These are phyloP conservation scores for Chaetomidium leptoderma DNA, from an alignment of 495 filamentous ascomycete genomes.

Conservation along the genomic window DNA sequence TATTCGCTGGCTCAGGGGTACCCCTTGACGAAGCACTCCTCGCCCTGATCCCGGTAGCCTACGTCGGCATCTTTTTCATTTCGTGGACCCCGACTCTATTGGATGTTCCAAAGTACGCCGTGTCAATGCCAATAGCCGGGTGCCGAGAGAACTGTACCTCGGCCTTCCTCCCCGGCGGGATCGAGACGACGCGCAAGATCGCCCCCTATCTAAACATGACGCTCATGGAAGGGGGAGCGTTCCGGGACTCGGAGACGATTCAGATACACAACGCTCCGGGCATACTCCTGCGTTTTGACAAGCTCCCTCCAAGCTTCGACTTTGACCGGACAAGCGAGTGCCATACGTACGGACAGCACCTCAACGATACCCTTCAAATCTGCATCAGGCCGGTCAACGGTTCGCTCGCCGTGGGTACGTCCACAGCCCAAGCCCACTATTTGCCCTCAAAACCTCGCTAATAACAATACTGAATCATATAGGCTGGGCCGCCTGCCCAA, in stretches of 20 bases:
- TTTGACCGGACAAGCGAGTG: slow-evolving; percentile 3
- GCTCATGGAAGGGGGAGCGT: slow-evolving; percentile 1
- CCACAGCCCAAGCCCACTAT: background rate
- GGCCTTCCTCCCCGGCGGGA: slow-evolving; percentile 1
- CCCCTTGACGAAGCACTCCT: slow-evolving; percentile 5
- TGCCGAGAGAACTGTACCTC: slow-evolving; percentile 6
- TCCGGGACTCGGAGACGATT: slow-evolving; percentile 2
- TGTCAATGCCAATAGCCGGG: background rate
- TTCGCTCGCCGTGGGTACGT: slow-evolving; percentile 1
- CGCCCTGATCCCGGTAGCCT: background rate
- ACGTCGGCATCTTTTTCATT: slow-evolving; percentile 5
- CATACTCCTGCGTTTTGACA: background rate
- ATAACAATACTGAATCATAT: background rate
- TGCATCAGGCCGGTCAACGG: slow-evolving; percentile 5
- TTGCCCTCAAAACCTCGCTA: background rate
- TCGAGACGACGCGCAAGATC: background rate
- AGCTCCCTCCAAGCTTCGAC: background rate
- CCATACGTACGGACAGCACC: slow-evolving; percentile 2
- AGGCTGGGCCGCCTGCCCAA: slow-evolving; percentile 11
- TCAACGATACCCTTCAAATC: slow-evolving; percentile 6
- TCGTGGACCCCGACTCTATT: slow-evolving; percentile 10
- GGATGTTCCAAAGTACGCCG: slow-evolving; percentile 1
- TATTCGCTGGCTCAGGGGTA: slow-evolving; percentile 8
- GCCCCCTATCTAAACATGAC: slow-evolving; percentile 9
- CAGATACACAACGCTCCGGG: slow-evolving; percentile 11